A percentile compares a stretch with the other conserved stretches of the same genome.
phyloP scores from a whole-genome alignment of 2,329 filamentous ascomycete species.

The Blumeria hordei region DNA sequence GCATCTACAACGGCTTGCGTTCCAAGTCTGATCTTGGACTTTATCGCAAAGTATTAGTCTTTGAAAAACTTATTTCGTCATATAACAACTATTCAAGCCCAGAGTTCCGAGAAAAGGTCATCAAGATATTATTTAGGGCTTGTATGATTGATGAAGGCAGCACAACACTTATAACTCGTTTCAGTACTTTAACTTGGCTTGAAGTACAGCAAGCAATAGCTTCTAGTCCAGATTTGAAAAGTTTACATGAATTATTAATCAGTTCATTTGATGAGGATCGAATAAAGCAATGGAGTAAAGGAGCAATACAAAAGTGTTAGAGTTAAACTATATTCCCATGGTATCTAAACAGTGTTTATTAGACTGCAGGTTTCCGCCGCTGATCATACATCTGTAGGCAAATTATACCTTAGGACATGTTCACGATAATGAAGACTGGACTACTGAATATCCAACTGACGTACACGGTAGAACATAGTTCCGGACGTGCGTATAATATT shows the following conservation, averaged over 20 bases:
- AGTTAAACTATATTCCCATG: neutral
- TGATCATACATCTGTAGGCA: no score
- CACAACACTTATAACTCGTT: slow-evolving; percentile 57
- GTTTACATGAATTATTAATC: slow-evolving; percentile 32
- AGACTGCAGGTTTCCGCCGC: no score
- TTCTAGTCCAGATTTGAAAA: slow-evolving; percentile 23
- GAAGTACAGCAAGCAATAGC: slow-evolving; percentile 30
- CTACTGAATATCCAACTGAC: no score
- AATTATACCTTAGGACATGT: no score
- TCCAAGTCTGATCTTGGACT: slow-evolving; percentile 33
- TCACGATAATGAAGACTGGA: no score
- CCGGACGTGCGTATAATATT: no score
- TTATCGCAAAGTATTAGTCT: slow-evolving; percentile 37
- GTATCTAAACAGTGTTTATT: no score
- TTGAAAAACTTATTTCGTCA: slow-evolving; percentile 50
- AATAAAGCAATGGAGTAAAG: slow-evolving; percentile 38
- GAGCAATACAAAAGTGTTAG: slow-evolving; percentile 4
- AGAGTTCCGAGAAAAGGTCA: slow-evolving; percentile 28
- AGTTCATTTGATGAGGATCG: slow-evolving; percentile 42
- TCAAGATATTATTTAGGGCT: slow-evolving; percentile 40
- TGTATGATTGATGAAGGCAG: slow-evolving; percentile 46
- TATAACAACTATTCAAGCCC: slow-evolving; percentile 38
- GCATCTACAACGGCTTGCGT: slow-evolving; percentile 43
- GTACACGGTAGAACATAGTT: no score
- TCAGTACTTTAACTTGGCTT: slow-evolving; percentile 53